phyloP scores from a whole-genome alignment of 73 alveolate species.

The Tetrahymena elliotti region DNA sequence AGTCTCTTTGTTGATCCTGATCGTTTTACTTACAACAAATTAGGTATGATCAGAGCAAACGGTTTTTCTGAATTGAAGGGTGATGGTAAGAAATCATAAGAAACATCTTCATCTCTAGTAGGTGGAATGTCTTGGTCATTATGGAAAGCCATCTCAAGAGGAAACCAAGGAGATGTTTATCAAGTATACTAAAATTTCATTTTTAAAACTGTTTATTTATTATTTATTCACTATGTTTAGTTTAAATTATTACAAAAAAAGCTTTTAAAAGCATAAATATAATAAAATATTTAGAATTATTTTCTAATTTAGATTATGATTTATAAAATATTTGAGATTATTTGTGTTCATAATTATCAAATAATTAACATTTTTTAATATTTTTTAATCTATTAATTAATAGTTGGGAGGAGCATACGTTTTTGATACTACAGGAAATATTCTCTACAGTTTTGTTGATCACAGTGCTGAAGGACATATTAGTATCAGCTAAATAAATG shows the following conservation, averaged over 20 bases:
- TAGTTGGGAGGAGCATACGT: not conserved
- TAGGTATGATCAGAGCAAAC: not conserved
- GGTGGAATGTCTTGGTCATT: not conserved
- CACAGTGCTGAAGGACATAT: not conserved
- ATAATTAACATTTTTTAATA: not conserved
- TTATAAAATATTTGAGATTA: no score
- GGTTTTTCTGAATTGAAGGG: not conserved
- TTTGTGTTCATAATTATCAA: no score
- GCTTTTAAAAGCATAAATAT: not conserved
- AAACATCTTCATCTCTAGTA: not conserved
- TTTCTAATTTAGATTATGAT: no score
- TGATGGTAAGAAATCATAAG: not conserved
- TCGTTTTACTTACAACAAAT: not conserved
- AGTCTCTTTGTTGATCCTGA: not conserved
- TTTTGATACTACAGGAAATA: not conserved
- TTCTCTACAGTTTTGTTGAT: not conserved
- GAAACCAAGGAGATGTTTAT: not conserved
- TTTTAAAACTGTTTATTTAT: not conserved
- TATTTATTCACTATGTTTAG: no score
- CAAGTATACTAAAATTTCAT: not conserved
- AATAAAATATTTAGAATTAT: no score
- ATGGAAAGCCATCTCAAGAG: not conserved
- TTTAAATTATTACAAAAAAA: no score
- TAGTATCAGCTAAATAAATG: not conserved
- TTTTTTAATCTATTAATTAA: not conserved